These are phyloP conservation scores for Calocybe gangraenosa DNA, from an alignment of 768 basidiomycete species.

Conservation along the genomic window DNA sequence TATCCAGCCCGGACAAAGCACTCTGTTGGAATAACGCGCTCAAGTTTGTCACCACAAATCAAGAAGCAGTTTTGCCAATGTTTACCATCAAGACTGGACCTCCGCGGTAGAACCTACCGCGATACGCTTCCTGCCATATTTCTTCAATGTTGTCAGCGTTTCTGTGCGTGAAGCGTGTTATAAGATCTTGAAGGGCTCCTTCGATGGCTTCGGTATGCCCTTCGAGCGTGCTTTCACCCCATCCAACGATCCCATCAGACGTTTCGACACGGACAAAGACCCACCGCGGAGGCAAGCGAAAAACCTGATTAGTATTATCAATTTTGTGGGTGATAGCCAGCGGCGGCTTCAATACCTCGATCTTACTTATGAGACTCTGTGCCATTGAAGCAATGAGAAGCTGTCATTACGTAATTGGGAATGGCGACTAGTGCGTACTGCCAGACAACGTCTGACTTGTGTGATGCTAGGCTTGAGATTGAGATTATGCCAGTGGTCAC, in stretches of 20 bases:
- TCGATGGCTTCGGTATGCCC: conserved; percentile 73
- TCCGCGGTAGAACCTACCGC: conserved; percentile 69
- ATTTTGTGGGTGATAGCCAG: not conserved
- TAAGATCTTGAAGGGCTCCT: conserved; percentile 59
- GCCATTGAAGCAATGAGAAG: too few relatives aligned
- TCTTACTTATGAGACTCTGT: conserved; percentile 2
- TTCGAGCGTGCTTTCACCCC: conserved; percentile 75
- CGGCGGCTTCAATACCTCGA: not conserved
- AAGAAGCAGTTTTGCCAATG: not conserved
- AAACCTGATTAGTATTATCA: conserved; percentile 32
- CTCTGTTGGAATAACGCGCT: conserved; percentile 30
- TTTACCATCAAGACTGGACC: conserved; percentile 66
- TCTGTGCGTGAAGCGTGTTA: conserved; percentile 54
- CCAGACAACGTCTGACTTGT: too few relatives aligned
- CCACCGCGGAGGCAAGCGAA: conserved; percentile 72
- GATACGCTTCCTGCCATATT: conserved; percentile 65
- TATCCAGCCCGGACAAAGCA: conserved; percentile 58
- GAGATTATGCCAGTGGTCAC: too few relatives aligned
- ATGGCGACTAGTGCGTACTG: too few relatives aligned
- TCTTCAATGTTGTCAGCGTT: conserved; percentile 67
- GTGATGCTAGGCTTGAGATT: too few relatives aligned
- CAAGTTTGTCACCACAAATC: too few relatives aligned
- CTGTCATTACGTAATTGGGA: too few relatives aligned
- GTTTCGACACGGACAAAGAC: conserved; percentile 71
- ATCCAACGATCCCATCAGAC: conserved; percentile 57